Evolutionary conservation across 208 protist species (phyloP).

Genomic region (Tetramitus jugosus): DNA sequence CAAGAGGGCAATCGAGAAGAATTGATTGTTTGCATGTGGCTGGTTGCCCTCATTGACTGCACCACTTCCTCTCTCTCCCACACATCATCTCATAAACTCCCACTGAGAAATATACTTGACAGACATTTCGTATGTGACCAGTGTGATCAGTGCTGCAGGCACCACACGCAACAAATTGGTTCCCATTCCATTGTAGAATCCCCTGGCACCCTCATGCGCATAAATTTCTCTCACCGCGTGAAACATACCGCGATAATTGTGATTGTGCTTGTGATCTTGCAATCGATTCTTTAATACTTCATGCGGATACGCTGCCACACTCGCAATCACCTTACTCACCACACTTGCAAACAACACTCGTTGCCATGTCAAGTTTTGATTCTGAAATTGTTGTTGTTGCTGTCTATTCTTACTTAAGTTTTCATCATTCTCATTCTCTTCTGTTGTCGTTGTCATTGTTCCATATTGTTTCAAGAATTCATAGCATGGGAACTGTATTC

Average conservation of each 20-base stretch:
- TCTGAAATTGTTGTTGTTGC: too few relatives aligned
- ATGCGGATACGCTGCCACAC: constrained; percentile 41
- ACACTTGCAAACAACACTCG: constrained; percentile 32
- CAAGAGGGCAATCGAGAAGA: too few relatives aligned
- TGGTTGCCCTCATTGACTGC: too few relatives aligned
- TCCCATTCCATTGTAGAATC: constrained; percentile 47
- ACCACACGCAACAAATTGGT: constrained; percentile 48
- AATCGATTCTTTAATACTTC: constrained; percentile 48
- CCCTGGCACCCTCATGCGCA: constrained; percentile 37
- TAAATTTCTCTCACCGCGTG: constrained; percentile 29
- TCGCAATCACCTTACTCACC: constrained; percentile 40
- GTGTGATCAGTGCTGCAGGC: constrained; percentile 47
- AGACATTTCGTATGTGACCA: constrained; percentile 43
- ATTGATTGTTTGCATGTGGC: too few relatives aligned
- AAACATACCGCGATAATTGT: constrained; percentile 31
- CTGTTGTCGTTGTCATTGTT: neutral
- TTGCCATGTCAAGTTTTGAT: too few relatives aligned
- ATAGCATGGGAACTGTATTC: constrained; percentile 53
- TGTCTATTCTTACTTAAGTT: too few relatives aligned
- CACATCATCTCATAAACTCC: neutral
- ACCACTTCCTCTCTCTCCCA: too few relatives aligned
- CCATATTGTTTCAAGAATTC: constrained; percentile 39
- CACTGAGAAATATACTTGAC: constrained; percentile 25
- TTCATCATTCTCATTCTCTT: neutral
- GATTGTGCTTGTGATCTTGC: constrained; percentile 34